Conservation (phyloP, 441 rosid genomes). For the Adansonia madagascariensis region DNA sequence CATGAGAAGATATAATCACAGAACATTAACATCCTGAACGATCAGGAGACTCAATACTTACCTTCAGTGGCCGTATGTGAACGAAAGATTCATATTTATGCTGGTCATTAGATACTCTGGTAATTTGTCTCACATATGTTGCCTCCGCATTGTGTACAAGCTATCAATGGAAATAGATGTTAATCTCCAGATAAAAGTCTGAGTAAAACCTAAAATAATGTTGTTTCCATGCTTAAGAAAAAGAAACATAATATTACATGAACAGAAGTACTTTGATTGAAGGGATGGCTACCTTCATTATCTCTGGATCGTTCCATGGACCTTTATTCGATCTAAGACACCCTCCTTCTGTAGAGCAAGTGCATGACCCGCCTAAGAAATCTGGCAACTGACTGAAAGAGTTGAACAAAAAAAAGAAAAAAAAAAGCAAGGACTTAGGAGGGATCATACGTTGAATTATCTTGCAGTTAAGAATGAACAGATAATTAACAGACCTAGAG, state of each 20-base stretch:
- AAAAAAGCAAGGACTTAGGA: constrained; percentile 22
- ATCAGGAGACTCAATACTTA: constrained; percentile 25
- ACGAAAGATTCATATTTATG: constrained; percentile 51
- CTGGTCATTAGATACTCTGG: constrained; percentile 54
- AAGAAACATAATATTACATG: constrained; percentile 21
- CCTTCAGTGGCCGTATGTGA: constrained; percentile 59
- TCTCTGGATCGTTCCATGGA: constrained; percentile 91
- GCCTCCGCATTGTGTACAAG: constrained; percentile 69
- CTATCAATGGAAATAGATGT: constrained; percentile 43
- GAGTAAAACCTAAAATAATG: constrained; percentile 22
- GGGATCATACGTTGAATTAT: background rate
- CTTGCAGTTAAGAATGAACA: constrained; percentile 10
- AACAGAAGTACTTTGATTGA: background rate
- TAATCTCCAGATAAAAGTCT: constrained; percentile 28
- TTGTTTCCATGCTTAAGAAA: constrained; percentile 15
- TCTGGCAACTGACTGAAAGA: constrained; percentile 89
- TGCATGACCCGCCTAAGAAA: constrained; percentile 94
- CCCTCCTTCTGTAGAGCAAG: constrained; percentile 83
- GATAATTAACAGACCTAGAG: constrained; percentile 55
- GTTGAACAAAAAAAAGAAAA: background rate
- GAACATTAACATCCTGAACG: constrained; percentile 11
- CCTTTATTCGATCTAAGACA: constrained; percentile 94
- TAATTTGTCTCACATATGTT: constrained; percentile 61
- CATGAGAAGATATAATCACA: constrained; percentile 8
- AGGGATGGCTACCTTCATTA: constrained; percentile 72